Percentiles rank a stretch among this genome's conserved stretches.
phyloP scores from a whole-genome alignment of 805 yeast species.

The Pichia rugopelliculosa region DNA sequence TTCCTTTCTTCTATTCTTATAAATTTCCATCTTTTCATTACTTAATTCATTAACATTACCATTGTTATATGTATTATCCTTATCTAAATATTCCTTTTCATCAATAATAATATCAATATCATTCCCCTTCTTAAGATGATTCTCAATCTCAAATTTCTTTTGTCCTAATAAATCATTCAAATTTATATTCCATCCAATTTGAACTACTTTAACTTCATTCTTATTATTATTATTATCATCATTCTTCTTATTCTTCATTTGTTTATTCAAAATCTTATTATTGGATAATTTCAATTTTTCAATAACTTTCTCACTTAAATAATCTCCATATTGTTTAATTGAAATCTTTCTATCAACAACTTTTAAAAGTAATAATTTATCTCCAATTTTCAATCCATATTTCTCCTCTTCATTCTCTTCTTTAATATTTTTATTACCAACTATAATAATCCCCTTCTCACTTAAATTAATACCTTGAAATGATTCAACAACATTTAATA shows the following conservation, averaged over 20 bases:
- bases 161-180: slow-evolving; percentile 45
- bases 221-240: slow-evolving; percentile 3
- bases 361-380: slow-evolving; percentile 18
- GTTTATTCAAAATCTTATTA: slow-evolving; percentile 13
- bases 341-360: slow-evolving; percentile 19
- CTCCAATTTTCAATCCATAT: neutral
- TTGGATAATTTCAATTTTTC: slow-evolving; percentile 11
- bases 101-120: slow-evolving; percentile 36
- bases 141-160: slow-evolving; percentile 42
- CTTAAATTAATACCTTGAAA: slow-evolving; percentile 16
- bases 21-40: neutral
- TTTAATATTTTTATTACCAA: slow-evolving; percentile 12
- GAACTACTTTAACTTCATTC: slow-evolving; percentile 32
- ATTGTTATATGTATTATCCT: slow-evolving; percentile 7
- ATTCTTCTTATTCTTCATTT: slow-evolving; percentile 6
- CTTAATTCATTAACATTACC: neutral
- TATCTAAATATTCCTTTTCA: slow-evolving; percentile 26
- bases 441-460: slow-evolving; percentile 21
- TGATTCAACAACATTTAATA: slow-evolving; percentile 9
- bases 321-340: slow-evolving; percentile 23
- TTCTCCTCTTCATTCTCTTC: slow-evolving; percentile 8
- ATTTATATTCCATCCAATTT: slow-evolving; percentile 52
- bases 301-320: slow-evolving; percentile 18
- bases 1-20: neutral
- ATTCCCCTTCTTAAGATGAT: slow-evolving; percentile 37